phyloP scores from a whole-genome alignment of 2,329 filamentous ascomycete genomes.

The Alternaria brassicae region DNA sequence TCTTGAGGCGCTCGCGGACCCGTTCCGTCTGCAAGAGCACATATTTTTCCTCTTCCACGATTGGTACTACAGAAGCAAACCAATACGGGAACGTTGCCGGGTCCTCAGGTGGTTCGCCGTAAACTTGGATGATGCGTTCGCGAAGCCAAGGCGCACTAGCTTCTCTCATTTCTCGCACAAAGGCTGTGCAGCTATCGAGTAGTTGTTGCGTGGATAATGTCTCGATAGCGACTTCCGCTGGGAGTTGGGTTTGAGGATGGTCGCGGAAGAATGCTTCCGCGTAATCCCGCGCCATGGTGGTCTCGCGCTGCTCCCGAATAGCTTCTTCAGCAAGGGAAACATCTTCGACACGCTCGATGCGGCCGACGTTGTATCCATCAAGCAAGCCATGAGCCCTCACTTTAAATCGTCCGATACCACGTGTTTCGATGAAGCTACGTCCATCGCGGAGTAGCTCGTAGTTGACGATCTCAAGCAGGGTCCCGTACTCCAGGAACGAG shows the following conservation, averaged over 20 bases:
- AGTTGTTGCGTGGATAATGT: constrained; percentile 74
- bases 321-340: constrained; percentile 84
- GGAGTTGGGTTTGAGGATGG: constrained; percentile 36
- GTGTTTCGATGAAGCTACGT: constrained; percentile 79
- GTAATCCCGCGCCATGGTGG: constrained; percentile 49
- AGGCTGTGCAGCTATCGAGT: constrained; percentile 69
- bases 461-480: constrained; percentile 76
- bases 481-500: constrained; percentile 77
- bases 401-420: constrained; percentile 78
- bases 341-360: constrained; percentile 79
- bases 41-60: constrained; percentile 81
- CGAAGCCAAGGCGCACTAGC: constrained; percentile 78
- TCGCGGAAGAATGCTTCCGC: constrained; percentile 47
- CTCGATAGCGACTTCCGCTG: constrained; percentile 52
- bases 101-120: constrained; percentile 79
- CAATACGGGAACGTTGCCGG: constrained; percentile 85
- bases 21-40: constrained; percentile 74
- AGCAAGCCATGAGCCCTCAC: constrained; percentile 69
- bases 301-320: constrained; percentile 73
- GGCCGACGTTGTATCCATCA: constrained; percentile 82
- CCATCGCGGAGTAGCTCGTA: constrained; percentile 79
- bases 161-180: constrained; percentile 72
- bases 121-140: constrained; percentile 72
- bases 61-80: constrained; percentile 83
- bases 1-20: constrained; percentile 81